Evolutionary conservation across 768 basidiomycete species (phyloP), one percentile per base, ranked within the genome.

Genomic region (Pleurotus djamor): DNA sequence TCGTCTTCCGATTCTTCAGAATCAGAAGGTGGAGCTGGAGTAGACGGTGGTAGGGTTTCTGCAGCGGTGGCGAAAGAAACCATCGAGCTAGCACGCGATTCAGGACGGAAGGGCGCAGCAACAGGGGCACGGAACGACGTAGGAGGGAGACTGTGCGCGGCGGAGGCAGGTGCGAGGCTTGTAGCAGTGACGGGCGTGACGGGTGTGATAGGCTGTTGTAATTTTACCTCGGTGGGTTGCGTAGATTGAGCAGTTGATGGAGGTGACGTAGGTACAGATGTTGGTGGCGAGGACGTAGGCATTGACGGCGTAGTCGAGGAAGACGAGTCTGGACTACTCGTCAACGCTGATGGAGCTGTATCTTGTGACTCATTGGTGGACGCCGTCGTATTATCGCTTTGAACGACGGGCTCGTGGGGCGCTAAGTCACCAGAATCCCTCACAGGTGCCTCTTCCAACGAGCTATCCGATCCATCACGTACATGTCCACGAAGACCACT

Each of bases 51-150:
- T 5, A 54, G 43, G 16, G 60, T 45, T 48, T 61, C 60, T 13
- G 35, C 28, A 10, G 62, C 62, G 4, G 62, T 63, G 5, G 49
- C 50, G 36, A 58, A 63, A 8, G 62, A 61, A 10, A 51, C 32
- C 48, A 60, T 54, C 5, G 59, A 60, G 41, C 62, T 63, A 36
- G 62, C 59, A 16, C 62, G 38, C 6, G 58, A 37, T 34, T 52
- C 54, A 12, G 48, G 47, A 41, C 52, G 43, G 58, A 56, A 59
- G 8, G 61, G 48, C 17, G 61, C 21, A 28, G 51, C 35, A 3
- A 52, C n/a, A 13, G 58, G 58, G 6, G 12, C 34, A 35, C 52
- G 43, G 58, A 59, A 59, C 2, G 61, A 55, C n/a, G 61, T 21
- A 28, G 58, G 61, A 37, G 50, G 50, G 8, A 34, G 28, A 33